Evolutionary conservation across 148 eudicot genomes (phyloP).

Genomic region (Persicaria maculosa): DNA sequence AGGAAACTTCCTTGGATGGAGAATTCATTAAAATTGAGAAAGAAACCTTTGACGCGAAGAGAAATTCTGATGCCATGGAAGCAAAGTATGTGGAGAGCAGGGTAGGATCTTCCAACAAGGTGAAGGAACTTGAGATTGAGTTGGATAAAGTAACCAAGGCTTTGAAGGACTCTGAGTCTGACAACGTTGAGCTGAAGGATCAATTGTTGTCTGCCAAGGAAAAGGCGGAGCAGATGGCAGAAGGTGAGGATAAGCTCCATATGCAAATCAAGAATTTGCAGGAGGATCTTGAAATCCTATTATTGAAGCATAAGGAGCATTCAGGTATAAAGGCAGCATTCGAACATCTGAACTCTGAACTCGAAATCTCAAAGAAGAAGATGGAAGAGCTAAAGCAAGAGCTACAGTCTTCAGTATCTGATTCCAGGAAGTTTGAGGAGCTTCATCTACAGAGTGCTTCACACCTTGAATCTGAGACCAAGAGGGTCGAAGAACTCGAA

Average conservation of each 20-base stretch:
- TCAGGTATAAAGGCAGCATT: constrained; percentile 53
- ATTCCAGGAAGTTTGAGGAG: constrained; percentile 48
- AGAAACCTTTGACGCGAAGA: constrained; percentile 45
- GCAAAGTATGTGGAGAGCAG: constrained; percentile 18
- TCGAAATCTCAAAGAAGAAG: constrained; percentile 66
- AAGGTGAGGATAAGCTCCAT: constrained; percentile 43
- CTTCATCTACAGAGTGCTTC: constrained; percentile 47
- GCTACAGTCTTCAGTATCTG: constrained; percentile 36
- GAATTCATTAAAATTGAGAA: constrained; percentile 89
- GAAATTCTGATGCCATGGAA: constrained; percentile 25
- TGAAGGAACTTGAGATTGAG: constrained; percentile 62
- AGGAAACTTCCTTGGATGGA: constrained; percentile 60
- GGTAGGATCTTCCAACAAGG: constrained; percentile 33
- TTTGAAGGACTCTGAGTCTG: constrained; percentile 55
- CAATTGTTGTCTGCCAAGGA: constrained; percentile 37
- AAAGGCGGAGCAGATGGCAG: constrained; percentile 31
- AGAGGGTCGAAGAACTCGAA: constrained; percentile 47
- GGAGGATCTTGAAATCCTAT: constrained; percentile 63
- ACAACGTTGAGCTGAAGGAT: constrained; percentile 42
- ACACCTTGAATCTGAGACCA: constrained; percentile 47
- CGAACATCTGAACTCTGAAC: constrained; percentile 50
- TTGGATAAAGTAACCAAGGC: constrained; percentile 39
- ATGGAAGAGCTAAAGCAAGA: constrained; percentile 55
- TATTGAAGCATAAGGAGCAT: constrained; percentile 53
- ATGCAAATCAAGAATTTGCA: constrained; percentile 49